Base-by-base conservation (phyloP, 768 basidiomycete species). In the Tricholoma matsutake region DNA sequence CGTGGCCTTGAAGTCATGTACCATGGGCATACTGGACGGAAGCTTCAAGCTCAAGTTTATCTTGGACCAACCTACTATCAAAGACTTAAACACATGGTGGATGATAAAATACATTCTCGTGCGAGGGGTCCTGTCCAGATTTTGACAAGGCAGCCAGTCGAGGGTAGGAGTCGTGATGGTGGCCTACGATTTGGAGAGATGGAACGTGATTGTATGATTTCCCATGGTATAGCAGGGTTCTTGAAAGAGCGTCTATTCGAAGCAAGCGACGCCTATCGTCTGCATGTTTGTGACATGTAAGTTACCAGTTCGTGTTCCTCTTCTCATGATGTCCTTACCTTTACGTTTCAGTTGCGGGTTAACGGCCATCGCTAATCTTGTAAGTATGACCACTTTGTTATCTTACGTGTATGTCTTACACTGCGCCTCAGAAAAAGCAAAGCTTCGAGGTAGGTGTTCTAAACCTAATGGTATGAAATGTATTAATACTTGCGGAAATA, bases 181-280 rank as follows among this genome's bases (percentile, higher is more conserved):
- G 97, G 97, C 75, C 78, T 99, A 64, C 94, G 97, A 69, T 99
- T 99, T 81, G 97, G 97, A 82, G 97, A 99, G 83, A 99, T 99
- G 97, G 97, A 99, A 72, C 92, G 94, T 73, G 96, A 98, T 85
- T 98, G 97, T 74, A 99, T 99, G 97, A 96, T 99, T 63, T 97
- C 97, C 22, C 97, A 99, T 79, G 97, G 97, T 72, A 95, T 98
- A 64, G 96, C 97, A 51, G 94, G 86, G 1, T 98, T 98, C 86
- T 76, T 98, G 76, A 98, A 98, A 77, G 97, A 98, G 78, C 89
- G 97, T 60, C 80, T 98, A 73, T 95, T 95, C 67, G 93, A 95
- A 71, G 94, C 92, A 31, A 92, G 91, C 71, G 89, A 95, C 72
- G 93, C 92, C 9, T 96, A 96, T 75, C 88, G 96, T 45, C 76